Conservation (phyloP, 371 early-diverging fungal genomes). For the Nematocida ironsii region DNA sequence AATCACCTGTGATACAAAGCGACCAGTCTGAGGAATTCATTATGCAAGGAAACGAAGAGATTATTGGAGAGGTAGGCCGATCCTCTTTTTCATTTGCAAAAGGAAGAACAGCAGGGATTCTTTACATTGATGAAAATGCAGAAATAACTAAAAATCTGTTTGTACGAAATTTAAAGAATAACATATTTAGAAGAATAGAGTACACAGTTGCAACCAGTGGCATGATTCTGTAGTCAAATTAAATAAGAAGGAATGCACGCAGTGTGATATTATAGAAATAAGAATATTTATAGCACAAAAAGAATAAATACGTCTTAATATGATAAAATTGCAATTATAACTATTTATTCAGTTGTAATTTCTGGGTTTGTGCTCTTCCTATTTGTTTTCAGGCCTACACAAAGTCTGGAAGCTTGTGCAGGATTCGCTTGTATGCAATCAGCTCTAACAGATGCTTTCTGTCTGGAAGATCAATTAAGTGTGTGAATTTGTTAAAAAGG, state of each 20-base stretch:
- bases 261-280: neutral
- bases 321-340: neutral
- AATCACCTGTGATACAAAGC: slow-evolving; percentile 35
- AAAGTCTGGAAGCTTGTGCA: slow-evolving; percentile 9
- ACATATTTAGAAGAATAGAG: slow-evolving; percentile 15
- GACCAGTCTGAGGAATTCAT: slow-evolving; percentile 8
- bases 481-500: slow-evolving; percentile 50
- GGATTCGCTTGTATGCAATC: slow-evolving; percentile 49
- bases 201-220: neutral
- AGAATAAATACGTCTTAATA: neutral
- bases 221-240: neutral
- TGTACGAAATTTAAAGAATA: slow-evolving; percentile 19
- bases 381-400: too few relatives aligned
- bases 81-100: slow-evolving; percentile 42
- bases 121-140: slow-evolving; percentile 12
- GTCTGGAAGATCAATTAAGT: slow-evolving; percentile 49
- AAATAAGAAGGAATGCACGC: too few relatives aligned
- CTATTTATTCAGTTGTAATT: neutral
- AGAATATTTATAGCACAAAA: neutral
- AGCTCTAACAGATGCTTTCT: slow-evolving; percentile 33
- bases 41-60: slow-evolving; percentile 35
- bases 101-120: slow-evolving; percentile 31
- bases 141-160: neutral
- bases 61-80: slow-evolving; percentile 35
- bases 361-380: neutral